phyloP scores from a whole-genome alignment of 805 yeast genomes.

The Blastobotrys terrestris region DNA sequence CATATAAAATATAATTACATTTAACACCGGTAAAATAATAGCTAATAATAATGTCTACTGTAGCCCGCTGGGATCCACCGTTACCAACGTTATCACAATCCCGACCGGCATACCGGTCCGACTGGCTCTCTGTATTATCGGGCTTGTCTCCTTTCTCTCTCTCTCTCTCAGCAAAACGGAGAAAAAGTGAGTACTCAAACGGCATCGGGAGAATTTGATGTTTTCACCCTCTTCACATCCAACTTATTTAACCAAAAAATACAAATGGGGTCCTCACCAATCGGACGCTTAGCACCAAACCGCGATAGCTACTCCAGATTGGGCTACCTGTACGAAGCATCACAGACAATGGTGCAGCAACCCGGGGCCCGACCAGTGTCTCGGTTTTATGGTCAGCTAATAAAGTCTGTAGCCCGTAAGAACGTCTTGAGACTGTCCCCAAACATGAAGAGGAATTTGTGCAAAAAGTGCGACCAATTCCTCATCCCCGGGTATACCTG shows the following conservation, averaged over 20 bases:
- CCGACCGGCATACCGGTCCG: too few relatives aligned
- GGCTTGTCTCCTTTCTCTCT: too few relatives aligned
- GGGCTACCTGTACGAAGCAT: conserved; percentile 32
- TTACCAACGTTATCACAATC: too few relatives aligned
- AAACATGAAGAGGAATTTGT: conserved; percentile 54
- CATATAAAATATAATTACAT: too few relatives aligned
- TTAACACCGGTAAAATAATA: too few relatives aligned
- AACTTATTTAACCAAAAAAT: conserved; percentile 24
- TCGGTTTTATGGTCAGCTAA: conserved; percentile 46
- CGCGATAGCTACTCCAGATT: conserved; percentile 23
- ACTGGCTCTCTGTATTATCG: too few relatives aligned
- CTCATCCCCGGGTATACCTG: conserved; percentile 45
- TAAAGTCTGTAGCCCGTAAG: conserved; percentile 60
- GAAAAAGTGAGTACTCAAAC: too few relatives aligned
- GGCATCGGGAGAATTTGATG: too few relatives aligned
- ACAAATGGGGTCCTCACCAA: conserved; percentile 16
- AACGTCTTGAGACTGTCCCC: conserved; percentile 54
- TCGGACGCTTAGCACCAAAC: conserved; percentile 27
- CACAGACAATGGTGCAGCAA: conserved; percentile 22
- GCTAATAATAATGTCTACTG: too few relatives aligned
- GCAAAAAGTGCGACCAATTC: conserved; percentile 57
- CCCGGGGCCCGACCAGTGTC: conserved; percentile 37
- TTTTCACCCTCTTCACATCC: neutral
- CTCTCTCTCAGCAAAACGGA: too few relatives aligned
- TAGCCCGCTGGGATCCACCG: too few relatives aligned